phyloP scores from a whole-genome alignment of 2,329 filamentous ascomycete species.

The Ophiosphaerella herpotricha region DNA sequence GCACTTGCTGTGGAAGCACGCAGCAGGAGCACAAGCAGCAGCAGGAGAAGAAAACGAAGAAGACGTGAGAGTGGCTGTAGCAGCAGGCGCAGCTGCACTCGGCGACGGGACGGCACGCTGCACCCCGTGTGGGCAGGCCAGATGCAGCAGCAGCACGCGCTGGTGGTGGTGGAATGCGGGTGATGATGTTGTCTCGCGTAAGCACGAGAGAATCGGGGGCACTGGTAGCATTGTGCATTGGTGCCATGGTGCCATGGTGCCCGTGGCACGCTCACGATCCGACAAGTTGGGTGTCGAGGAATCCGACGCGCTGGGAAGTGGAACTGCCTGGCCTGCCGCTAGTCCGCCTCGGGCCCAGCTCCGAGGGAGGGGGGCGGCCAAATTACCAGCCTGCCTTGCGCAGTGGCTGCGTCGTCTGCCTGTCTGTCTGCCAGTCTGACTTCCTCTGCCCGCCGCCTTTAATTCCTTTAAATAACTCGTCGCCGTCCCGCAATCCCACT shows the following conservation, averaged over 20 bases:
- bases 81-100: neutral
- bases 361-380: conserved; percentile 18
- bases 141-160: too few species aligned
- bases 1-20: too few species aligned
- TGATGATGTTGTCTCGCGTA: neutral
- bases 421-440: neutral
- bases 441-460: too few species aligned
- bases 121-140: conserved; percentile 3
- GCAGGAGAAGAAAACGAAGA: too few species aligned
- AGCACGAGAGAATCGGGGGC: too few species aligned
- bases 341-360: conserved; percentile 16
- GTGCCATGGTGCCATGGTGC: too few species aligned
- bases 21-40: too few species aligned
- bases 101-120: conserved; percentile 31
- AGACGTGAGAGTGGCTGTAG: too few species aligned
- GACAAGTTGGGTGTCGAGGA: conserved; percentile 19
- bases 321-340: conserved; percentile 13
- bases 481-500: conserved; percentile 14
- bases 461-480: conserved; percentile 26
- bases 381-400: conserved; percentile 27
- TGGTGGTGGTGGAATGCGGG: neutral
- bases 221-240: too few species aligned
- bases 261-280: conserved; percentile 8
- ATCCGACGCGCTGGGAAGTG: conserved; percentile 25
- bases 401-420: conserved; percentile 1